Percentiles rank a stretch among this genome's conserved stretches.
Evolutionary conservation across 2,329 filamentous ascomycete genomes (phyloP).

Genomic region (Penicillium griseofulvum): DNA sequence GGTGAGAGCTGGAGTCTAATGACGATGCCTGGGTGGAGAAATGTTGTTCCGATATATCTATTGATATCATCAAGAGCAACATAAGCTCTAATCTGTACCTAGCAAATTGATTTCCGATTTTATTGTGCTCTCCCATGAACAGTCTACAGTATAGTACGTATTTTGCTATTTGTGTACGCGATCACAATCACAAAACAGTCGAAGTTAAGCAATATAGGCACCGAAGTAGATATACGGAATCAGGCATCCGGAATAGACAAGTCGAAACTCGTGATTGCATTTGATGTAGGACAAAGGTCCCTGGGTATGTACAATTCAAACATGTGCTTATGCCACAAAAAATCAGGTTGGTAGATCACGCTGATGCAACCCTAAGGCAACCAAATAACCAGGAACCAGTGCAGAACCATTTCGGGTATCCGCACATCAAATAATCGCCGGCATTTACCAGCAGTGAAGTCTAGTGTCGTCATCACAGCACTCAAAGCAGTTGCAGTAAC

Average conservation of each 20-base stretch:
- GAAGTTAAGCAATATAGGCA: neutral
- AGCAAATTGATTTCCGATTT: neutral
- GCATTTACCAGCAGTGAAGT: neutral
- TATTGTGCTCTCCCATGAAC: neutral
- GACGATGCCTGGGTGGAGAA: constrained; percentile 19
- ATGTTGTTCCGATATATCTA: constrained; percentile 15
- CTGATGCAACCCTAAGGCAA: neutral
- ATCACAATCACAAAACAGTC: neutral
- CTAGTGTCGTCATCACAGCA: neutral
- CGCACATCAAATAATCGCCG: neutral
- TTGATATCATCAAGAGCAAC: neutral
- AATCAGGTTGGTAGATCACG: neutral
- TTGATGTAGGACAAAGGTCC: constrained; percentile 1
- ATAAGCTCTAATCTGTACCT: neutral
- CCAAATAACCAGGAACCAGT: neutral
- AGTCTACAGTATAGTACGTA: neutral
- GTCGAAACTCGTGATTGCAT: neutral
- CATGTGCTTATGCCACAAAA: neutral
- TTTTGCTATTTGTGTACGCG: too few relatives aligned
- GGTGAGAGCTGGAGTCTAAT: constrained; percentile 16
- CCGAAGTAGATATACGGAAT: neutral
- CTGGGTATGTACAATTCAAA: constrained; percentile 17
- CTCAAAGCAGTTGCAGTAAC: neutral
- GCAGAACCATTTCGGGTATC: constrained; percentile 5
- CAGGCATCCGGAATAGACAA: neutral